Percentiles rank a stretch among this genome's conserved stretches.
Conservation (phyloP, 2,329 filamentous ascomycete genomes). For the Cryphonectria parasitica region DNA sequence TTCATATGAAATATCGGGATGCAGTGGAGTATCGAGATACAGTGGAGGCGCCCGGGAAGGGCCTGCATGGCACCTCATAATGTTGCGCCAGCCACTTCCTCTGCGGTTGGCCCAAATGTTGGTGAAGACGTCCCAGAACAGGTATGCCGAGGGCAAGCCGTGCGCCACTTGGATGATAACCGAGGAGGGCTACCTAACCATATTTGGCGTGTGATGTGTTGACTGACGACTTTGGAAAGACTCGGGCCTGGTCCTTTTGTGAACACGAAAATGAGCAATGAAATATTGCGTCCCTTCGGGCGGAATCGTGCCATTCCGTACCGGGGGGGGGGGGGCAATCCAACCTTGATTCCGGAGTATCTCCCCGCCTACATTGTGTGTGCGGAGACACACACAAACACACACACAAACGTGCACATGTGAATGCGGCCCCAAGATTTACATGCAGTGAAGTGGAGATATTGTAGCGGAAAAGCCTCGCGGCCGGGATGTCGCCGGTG, state of each 20-base stretch:
- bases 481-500: background rate
- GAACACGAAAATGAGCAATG: background rate
- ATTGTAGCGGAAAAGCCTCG: background rate
- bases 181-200: background rate
- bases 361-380: background rate
- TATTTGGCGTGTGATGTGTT: background rate
- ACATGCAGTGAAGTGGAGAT: background rate
- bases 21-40: background rate
- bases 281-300: background rate
- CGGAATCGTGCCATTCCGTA: background rate
- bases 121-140: slow-evolving; percentile 1
- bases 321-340: background rate
- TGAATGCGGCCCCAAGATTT: background rate
- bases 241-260: slow-evolving; percentile 3
- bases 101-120: background rate
- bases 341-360: background rate
- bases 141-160: background rate
- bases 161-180: background rate
- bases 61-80: slow-evolving; percentile 5
- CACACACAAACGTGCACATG: background rate
- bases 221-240: background rate
- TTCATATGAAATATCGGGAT: background rate
- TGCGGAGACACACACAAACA: background rate
- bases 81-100: background rate
- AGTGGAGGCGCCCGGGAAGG: background rate